Conservation (phyloP, 2,329 filamentous ascomycete species). For the Ceratocystis smalleyi region DNA sequence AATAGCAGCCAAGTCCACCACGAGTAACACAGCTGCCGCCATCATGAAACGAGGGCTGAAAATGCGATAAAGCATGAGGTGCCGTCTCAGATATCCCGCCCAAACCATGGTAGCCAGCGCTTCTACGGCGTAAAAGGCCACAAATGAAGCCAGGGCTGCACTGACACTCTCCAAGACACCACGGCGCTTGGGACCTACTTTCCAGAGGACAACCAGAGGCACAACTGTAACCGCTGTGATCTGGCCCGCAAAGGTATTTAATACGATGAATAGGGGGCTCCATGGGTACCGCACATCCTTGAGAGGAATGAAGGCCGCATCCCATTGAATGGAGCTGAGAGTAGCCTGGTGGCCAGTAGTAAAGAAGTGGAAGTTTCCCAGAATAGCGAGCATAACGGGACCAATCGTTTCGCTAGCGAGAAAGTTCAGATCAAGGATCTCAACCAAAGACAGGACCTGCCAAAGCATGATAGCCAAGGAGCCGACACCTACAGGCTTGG, state of each 20-base stretch:
- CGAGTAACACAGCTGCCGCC: constrained; percentile 52
- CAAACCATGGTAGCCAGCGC: constrained; percentile 77
- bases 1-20: constrained; percentile 63
- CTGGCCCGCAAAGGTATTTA: constrained; percentile 83
- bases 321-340: constrained; percentile 84
- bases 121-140: constrained; percentile 69
- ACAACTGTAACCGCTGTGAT: constrained; percentile 68
- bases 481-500: constrained; percentile 88
- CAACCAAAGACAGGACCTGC: constrained; percentile 69
- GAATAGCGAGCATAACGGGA: constrained; percentile 67
- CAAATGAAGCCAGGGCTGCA: constrained; percentile 56
- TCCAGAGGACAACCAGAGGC: constrained; percentile 77
- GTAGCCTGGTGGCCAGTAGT: constrained; percentile 93
- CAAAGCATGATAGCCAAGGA: constrained; percentile 69
- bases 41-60: constrained; percentile 87
- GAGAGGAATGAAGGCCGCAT: constrained; percentile 81
- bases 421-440: constrained; percentile 45
- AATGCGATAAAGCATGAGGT: constrained; percentile 92
- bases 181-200: constrained; percentile 59
- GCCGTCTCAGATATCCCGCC: constrained; percentile 72
- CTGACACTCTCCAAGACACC: constrained; percentile 55
- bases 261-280: constrained; percentile 62
- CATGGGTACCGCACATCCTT: constrained; percentile 74
- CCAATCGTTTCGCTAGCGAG: constrained; percentile 59
- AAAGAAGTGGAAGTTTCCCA: constrained; percentile 91